Percentiles rank a stretch among this genome's conserved stretches.
These are phyloP conservation scores for Artemisia tridentata DNA, from an alignment of 129 eudicot species.

Conservation along the genomic window DNA sequence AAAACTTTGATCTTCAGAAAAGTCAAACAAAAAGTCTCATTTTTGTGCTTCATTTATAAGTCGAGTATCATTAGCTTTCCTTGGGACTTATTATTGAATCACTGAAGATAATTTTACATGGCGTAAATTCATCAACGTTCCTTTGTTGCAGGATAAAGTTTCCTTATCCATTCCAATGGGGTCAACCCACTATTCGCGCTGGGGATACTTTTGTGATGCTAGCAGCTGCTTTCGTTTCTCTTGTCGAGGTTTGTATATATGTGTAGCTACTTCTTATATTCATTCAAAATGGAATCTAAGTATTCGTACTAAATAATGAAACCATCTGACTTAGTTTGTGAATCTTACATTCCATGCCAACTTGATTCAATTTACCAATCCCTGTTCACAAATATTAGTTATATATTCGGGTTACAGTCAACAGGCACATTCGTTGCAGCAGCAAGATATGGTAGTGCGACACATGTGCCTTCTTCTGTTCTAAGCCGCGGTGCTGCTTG, in stretches of 20 bases:
- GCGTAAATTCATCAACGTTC: neutral
- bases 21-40: neutral
- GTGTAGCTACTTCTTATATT: too few species aligned
- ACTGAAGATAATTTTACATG: neutral
- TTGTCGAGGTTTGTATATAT: constrained; percentile 60
- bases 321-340: neutral
- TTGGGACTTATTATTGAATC: neutral
- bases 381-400: neutral
- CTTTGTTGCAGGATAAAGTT: constrained; percentile 66
- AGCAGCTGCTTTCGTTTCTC: constrained; percentile 84
- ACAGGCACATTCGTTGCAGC: constrained; percentile 93
- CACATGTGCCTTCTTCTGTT: constrained; percentile 81
- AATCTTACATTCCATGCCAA: neutral
- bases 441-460: constrained; percentile 85
- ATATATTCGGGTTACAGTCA: constrained; percentile 42
- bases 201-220: constrained; percentile 72
- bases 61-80: constrained; percentile 11
- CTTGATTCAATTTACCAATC: neutral
- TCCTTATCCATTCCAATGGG: constrained; percentile 98
- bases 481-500: constrained; percentile 90
- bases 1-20: neutral
- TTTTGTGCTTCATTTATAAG: too few species aligned
- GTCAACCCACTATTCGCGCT: constrained; percentile 64
- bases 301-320: neutral
- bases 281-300: neutral